Evolutionary conservation across 2,329 filamentous ascomycete species (phyloP).

Genomic region (Scedosporium apiospermum): DNA sequence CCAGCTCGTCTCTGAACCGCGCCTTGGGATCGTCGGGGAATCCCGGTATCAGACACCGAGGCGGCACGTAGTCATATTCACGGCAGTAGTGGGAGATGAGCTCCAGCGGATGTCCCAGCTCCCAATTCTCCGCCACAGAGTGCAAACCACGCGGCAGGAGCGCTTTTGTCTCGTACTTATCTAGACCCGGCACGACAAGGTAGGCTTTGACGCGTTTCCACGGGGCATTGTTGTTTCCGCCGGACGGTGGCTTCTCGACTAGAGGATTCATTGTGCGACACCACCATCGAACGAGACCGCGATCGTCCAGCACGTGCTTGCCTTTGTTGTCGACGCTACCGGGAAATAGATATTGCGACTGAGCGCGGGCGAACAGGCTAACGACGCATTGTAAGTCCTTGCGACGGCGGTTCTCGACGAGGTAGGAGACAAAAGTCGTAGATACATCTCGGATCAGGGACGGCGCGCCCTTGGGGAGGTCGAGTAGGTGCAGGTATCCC

Average conservation of each 20-base stretch:
- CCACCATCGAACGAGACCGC: conserved; percentile 92
- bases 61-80: conserved; percentile 53
- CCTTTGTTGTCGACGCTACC: conserved; percentile 74
- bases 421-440: conserved; percentile 64
- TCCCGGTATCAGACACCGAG: conserved; percentile 75
- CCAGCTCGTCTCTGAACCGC: conserved; percentile 77
- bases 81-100: conserved; percentile 52
- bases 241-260: conserved; percentile 36
- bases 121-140: conserved; percentile 45
- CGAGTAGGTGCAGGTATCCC: conserved; percentile 65
- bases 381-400: conserved; percentile 61
- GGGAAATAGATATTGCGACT: conserved; percentile 90
- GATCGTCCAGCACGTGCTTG: conserved; percentile 89
- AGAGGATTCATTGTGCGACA: conserved; percentile 77
- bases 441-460: conserved; percentile 70
- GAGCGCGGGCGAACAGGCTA: conserved; percentile 84
- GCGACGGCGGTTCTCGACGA: conserved; percentile 59
- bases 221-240: conserved; percentile 9
- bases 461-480: conserved; percentile 49
- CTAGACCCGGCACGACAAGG: conserved; percentile 78
- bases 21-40: conserved; percentile 96
- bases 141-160: conserved; percentile 53
- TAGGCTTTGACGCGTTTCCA: conserved; percentile 60
- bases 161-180: conserved; percentile 67
- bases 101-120: conserved; percentile 63